Percentiles rank a stretch among this genome's conserved stretches.
phyloP scores from a whole-genome alignment of 2,329 filamentous ascomycete genomes.

The Aphanocladium album region DNA sequence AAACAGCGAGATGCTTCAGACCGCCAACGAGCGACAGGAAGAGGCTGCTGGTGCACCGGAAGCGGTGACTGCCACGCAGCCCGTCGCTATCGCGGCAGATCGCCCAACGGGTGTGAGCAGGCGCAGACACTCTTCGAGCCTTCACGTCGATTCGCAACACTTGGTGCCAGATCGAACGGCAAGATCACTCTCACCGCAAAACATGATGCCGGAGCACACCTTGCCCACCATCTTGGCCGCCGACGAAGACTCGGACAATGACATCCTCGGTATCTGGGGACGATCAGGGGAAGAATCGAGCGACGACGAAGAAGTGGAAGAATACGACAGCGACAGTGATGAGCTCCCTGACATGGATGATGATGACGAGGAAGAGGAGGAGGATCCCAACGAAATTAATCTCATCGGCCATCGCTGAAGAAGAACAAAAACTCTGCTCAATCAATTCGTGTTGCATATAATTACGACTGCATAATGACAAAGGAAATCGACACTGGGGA shows the following conservation, averaged over 20 bases:
- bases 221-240: slow-evolving; percentile 22
- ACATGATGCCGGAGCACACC: slow-evolving; percentile 22
- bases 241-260: slow-evolving; percentile 46
- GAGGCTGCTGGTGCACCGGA: not conserved
- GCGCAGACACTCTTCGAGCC: slow-evolving; percentile 36
- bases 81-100: slow-evolving; percentile 18
- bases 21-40: slow-evolving; percentile 21
- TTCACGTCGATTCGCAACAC: slow-evolving; percentile 26
- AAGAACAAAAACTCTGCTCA: not conserved
- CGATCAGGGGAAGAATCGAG: slow-evolving; percentile 39
- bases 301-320: slow-evolving; percentile 43
- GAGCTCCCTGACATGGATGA: slow-evolving; percentile 37
- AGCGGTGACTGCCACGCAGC: slow-evolving; percentile 14
- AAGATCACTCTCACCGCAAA: slow-evolving; percentile 40
- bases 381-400: slow-evolving; percentile 43
- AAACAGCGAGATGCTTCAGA: slow-evolving; percentile 24
- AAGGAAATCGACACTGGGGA: not conserved
- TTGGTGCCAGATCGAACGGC: slow-evolving; percentile 37
- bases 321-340: slow-evolving; percentile 38
- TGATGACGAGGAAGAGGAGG: slow-evolving; percentile 44
- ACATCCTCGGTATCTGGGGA: slow-evolving; percentile 55
- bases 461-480: not conserved
- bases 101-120: slow-evolving; percentile 19
- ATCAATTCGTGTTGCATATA: not conserved
- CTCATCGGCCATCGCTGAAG: slow-evolving; percentile 39